Evolutionary conservation across 495 filamentous ascomycete species (phyloP).

Genomic region (Aspergillus affinis): DNA sequence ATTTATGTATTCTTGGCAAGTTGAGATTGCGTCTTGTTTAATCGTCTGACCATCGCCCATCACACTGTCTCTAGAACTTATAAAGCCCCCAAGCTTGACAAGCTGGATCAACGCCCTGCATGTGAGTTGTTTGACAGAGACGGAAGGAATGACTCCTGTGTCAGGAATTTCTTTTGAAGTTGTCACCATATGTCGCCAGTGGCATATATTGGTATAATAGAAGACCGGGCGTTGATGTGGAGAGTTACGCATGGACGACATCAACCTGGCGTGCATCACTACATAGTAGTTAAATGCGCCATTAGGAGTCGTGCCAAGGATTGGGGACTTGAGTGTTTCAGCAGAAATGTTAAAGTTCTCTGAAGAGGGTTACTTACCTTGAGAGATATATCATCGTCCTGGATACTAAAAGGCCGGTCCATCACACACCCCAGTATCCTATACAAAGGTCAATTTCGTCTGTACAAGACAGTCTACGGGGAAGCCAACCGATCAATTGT

Average conservation of each 20-base stretch:
- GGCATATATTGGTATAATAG: slow-evolving; percentile 26
- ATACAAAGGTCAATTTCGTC: not conserved
- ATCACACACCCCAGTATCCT: slow-evolving; percentile 26
- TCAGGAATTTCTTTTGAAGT: not conserved
- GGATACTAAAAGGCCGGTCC: slow-evolving; percentile 29
- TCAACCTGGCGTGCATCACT: slow-evolving; percentile 24
- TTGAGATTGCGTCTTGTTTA: slow-evolving; percentile 15
- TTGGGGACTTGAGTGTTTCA: too few species aligned
- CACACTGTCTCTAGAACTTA: not conserved
- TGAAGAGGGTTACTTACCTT: slow-evolving; percentile 11
- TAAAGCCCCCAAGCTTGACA: not conserved
- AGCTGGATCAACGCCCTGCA: slow-evolving; percentile 20
- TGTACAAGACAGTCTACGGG: not conserved
- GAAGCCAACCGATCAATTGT: slow-evolving; percentile 23
- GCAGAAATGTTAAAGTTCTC: too few species aligned
- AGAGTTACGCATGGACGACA: slow-evolving; percentile 18
- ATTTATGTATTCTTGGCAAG: slow-evolving; percentile 23
- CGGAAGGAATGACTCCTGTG: not conserved
- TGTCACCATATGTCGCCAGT: slow-evolving; percentile 20
- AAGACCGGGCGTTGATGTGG: slow-evolving; percentile 11
- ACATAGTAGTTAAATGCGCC: slow-evolving; percentile 11
- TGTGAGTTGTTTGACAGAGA: slow-evolving; percentile 14
- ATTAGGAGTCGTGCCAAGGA: not conserved
- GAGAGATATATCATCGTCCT: slow-evolving; percentile 28
- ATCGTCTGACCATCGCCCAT: slow-evolving; percentile 13